Percentiles rank a stretch among this genome's conserved stretches.
phyloP scores from a whole-genome alignment of 2,329 filamentous ascomycete species.

The Arthroderma sp. region DNA sequence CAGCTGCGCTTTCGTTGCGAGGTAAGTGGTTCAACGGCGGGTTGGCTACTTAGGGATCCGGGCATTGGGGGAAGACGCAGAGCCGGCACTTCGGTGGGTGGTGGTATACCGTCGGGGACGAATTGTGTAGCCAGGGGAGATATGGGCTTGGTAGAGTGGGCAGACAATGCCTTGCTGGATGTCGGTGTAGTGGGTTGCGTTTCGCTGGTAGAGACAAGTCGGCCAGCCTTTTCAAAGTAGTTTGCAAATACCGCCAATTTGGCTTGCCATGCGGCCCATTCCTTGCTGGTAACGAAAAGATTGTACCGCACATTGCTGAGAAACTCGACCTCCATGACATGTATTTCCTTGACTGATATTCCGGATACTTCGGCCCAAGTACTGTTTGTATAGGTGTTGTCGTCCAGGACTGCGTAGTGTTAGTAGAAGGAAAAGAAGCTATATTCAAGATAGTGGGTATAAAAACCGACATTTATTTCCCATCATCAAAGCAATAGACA shows the following conservation, averaged over 20 bases:
- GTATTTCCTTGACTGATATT: slow-evolving; percentile 86
- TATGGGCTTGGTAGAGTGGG: slow-evolving; percentile 18
- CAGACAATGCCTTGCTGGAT: slow-evolving; percentile 12
- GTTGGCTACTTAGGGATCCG: too few relatives aligned
- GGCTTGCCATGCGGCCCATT: slow-evolving; percentile 79
- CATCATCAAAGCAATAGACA: slow-evolving; percentile 93
- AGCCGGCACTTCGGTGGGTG: slow-evolving; percentile 19
- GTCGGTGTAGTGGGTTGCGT: slow-evolving; percentile 18
- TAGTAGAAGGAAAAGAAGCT: not conserved
- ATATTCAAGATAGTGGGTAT: not conserved
- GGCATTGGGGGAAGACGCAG: too few relatives aligned
- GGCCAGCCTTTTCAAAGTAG: slow-evolving; percentile 62
- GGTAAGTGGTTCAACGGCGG: slow-evolving; percentile 13
- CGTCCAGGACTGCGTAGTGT: slow-evolving; percentile 58
- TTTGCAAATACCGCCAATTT: slow-evolving; percentile 71
- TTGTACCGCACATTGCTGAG: slow-evolving; percentile 97
- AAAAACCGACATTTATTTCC: slow-evolving; percentile 74
- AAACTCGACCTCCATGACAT: slow-evolving; percentile 99
- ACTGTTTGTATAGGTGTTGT: slow-evolving; percentile 99
- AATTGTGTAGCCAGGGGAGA: not conserved
- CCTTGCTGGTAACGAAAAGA: slow-evolving; percentile 66
- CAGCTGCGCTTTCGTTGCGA: slow-evolving; percentile 17
- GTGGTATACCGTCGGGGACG: slow-evolving; percentile 24
- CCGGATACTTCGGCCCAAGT: slow-evolving; percentile 97
- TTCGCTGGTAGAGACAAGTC: slow-evolving; percentile 26